Base-by-base conservation (phyloP, 345 rosid species). In the Abelmoschus esculentus region DNA sequence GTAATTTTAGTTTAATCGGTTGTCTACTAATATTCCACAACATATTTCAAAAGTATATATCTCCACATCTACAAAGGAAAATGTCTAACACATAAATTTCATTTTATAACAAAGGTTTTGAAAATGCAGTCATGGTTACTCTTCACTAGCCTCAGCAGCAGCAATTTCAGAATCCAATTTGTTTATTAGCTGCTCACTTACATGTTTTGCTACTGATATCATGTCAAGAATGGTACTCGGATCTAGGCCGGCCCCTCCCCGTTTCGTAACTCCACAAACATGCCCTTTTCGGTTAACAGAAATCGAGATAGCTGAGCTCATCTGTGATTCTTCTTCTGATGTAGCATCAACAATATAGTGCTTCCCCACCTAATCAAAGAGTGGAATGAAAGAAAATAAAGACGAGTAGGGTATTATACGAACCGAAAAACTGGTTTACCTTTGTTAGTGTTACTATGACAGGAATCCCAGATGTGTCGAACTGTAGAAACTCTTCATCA, bases 311-410 rank as follows among this genome's bases (percentile, higher is more conserved):
- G 92, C 97, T 17, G 99, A 88, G 84, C 83, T 89, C 93, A 95
- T 91, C 73, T 91, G 96, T 10, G 99, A 89, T 81, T 95, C 93
- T 72, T 93, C 96, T 75, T 93, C 99, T 7, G 81, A 74, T 67
- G 99, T 89, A 40, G 99, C 96, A 80, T 91, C 99, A 17, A 87
- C 91, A 29, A 91, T 87, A 72, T 80, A 87, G 74, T 88, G 86
- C 64, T 69, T 77, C 54, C 96, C 93, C 46, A 91, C 96, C 99
- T 91, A 32, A 32, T 32, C 36, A 44, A 44, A 52, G 46, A 42
- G 54, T 4, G 66, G 19, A 63, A 26, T 13, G 7, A 47, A 58
- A 19, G 3, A 70, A 8, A 29, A 61, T 56, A 32, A 11, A 22
- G 15, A 46, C 2, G 14, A 46, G 13, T 9, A 46, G 10, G 14